A percentile compares a stretch with the other conserved stretches of the same genome.
These are phyloP conservation scores for Lecanicillium sp. DNA, from an alignment of 2,329 filamentous ascomycete genomes.

Conservation along the genomic window DNA sequence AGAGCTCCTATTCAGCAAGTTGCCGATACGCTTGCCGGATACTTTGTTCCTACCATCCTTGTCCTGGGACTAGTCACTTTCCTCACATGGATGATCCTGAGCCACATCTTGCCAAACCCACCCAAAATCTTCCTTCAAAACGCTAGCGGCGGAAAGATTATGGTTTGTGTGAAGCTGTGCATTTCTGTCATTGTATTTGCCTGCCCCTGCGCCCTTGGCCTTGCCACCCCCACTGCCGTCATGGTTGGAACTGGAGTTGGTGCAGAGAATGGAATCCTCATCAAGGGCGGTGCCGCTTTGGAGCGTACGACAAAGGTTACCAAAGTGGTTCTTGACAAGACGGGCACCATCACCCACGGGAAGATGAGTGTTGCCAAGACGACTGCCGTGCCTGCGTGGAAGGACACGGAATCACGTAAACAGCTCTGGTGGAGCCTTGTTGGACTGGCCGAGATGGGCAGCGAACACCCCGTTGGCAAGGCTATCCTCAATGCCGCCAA, in stretches of 20 bases:
- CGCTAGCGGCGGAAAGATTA: constrained; percentile 79
- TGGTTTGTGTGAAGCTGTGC: constrained; percentile 95
- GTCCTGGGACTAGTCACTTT: constrained; percentile 79
- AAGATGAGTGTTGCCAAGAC: constrained; percentile 85
- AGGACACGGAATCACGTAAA: constrained; percentile 55
- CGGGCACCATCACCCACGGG: constrained; percentile 85
- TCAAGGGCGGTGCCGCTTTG: constrained; percentile 89
- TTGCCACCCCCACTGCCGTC: constrained; percentile 92
- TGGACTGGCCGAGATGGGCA: constrained; percentile 89
- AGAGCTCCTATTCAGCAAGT: constrained; percentile 90
- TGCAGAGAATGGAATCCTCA: constrained; percentile 91
- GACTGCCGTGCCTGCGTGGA: constrained; percentile 61
- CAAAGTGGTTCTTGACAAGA: constrained; percentile 91
- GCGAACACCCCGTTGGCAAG: constrained; percentile 91
- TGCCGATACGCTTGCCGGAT: constrained; percentile 83
- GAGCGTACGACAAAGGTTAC: constrained; percentile 87
- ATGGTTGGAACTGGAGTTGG: constrained; percentile 99
- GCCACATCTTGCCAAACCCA: constrained; percentile 75
- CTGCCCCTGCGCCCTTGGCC: constrained; percentile 90
- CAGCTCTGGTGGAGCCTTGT: constrained; percentile 93
- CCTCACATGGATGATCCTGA: constrained; percentile 86
- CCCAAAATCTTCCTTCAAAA: constrained; percentile 78
- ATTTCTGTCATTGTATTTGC: constrained; percentile 98
- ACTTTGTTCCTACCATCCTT: constrained; percentile 88
- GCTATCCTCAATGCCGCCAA: constrained; percentile 74